Evolutionary conservation across 495 filamentous ascomycete genomes (phyloP), one percentile per base, ranked within the genome.

Genomic region (Aspergillus panamensis): DNA sequence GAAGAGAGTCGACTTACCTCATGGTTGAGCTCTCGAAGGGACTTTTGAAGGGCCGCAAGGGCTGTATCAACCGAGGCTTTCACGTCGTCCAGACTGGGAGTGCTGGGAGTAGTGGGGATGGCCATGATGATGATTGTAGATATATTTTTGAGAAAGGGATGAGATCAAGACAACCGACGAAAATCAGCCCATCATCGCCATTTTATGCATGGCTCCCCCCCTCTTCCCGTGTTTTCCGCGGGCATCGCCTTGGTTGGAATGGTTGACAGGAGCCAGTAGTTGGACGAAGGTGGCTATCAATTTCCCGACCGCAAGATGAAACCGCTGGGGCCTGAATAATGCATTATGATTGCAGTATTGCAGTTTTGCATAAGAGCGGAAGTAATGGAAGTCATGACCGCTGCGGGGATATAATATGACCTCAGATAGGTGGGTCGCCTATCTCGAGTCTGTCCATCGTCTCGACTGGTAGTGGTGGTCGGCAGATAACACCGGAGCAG

Each of bases 1-100:
- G 17, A 53, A 37, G 16, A 17, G 25, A 1, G 13, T 32, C 12
- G n/a, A 37, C n/a, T 13, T 55, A 66, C 64, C 35, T 63, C 51
- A 39, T 59, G 57, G 42, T 75, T 75, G 19, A 74, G 51, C 21
- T 68, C 63, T 29, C 73, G 60, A 13, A 76, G 57, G 0, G 68
- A 62, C 0, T 65, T 59, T 4, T 72, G 51, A 20, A 71, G 33
- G 12, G 52, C 48, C 5, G 61, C 61, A 1, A 76, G 32, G 0
- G 69, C 57, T 13, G 57, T 62, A 55, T 76, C 67, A 3, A 70
- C 65, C 0, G 62, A 66, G 1, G 55, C 58, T 42, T 69, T 72
- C 16, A 73, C 66, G 6, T 70, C 66, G 2, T 62, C 66, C 10
- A 66, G 62, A 8, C 54, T 52, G 0, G 55, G 55, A 1, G 17